Evolutionary conservation across 73 alveolate genomes (phyloP), one percentile per base, ranked within the genome.

Genomic region (Uronychia setigera): DNA sequence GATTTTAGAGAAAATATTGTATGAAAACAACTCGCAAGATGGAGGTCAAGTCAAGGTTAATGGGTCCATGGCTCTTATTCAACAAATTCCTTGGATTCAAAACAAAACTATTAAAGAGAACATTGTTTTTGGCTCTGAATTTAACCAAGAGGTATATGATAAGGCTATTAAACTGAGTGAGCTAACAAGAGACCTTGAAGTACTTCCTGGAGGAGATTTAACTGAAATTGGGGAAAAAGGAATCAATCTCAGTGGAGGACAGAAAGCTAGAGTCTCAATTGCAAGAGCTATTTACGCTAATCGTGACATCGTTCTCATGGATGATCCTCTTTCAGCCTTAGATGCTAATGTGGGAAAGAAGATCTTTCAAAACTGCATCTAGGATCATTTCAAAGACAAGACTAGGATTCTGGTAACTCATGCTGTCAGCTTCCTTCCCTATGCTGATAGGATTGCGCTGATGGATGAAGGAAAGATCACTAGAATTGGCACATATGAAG

Each of bases 181-280:
- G 78, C 90, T 97, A 27, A 76, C 81, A 35, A 80, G 94, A 1
- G 99, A 97, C 83, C 82, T 97, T n/a, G 97, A 97, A 86, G 87
- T 91, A 35, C 85, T 97, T 57, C 92, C 93, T 29, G 97, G 96
- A 13, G 99, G 99, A 35, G 99, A 96, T 91, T 82, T 76, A 80
- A 97, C 99, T 30, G 99, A 95, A 86, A 95, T 97, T 13, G 99
- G 99, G 46, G 99, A 97, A 83, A 96, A 92, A 89, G 99, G 99
- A 35, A 94, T 97, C 29, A 97, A 96, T 81, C 77, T 97, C 59
- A 80, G 96, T 78, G 99, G 99, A 29, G 99, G 99, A 11, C 97
- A 97, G 86, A 97, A 97, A 91, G 98, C 99, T 29, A 95, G 99
- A 90, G 95, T 97, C 0, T 86, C 98, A 77, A 86, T 97, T 27